Evolutionary conservation across 805 yeast genomes (phyloP).

Genomic region (Saccharomycopsis fibuligera): DNA sequence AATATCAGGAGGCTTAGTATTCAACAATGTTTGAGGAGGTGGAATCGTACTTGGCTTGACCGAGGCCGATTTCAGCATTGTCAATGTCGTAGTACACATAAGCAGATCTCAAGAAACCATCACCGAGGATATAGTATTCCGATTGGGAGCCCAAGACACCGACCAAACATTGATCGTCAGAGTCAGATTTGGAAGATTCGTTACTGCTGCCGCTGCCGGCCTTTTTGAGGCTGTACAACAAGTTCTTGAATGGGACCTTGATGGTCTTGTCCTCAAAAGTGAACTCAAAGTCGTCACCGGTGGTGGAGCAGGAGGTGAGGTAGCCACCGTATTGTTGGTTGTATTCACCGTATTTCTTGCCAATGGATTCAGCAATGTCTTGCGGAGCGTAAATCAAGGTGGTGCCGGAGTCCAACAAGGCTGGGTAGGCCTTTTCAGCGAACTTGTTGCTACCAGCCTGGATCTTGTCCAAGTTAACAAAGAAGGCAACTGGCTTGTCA

Average conservation of each 20-base stretch:
- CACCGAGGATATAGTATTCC: slow-evolving; percentile 42
- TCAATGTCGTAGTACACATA: slow-evolving; percentile 53
- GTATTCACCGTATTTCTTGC: slow-evolving; percentile 27
- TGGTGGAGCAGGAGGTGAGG: slow-evolving; percentile 11
- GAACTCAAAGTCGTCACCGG: slow-evolving; percentile 22
- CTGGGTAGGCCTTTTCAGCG: slow-evolving; percentile 28
- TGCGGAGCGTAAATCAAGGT: slow-evolving; percentile 40
- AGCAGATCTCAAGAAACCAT: slow-evolving; percentile 44
- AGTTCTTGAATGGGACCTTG: slow-evolving; percentile 39
- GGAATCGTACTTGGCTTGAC: too few species aligned
- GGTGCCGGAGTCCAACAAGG: slow-evolving; percentile 41
- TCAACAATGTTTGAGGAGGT: too few species aligned
- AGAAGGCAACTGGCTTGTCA: slow-evolving; percentile 21
- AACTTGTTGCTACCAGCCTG: slow-evolving; percentile 15
- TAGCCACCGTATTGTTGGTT: slow-evolving; percentile 23
- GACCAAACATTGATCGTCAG: slow-evolving; percentile 36
- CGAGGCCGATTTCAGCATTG: slow-evolving; percentile 36
- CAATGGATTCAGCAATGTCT: slow-evolving; percentile 25
- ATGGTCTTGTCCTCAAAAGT: slow-evolving; percentile 36
- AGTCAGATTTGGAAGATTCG: slow-evolving; percentile 23
- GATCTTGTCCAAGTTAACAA: slow-evolving; percentile 16
- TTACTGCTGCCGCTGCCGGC: slow-evolving; percentile 14
- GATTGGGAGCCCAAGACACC: slow-evolving; percentile 34
- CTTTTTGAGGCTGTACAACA: slow-evolving; percentile 24
- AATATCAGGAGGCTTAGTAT: too few species aligned